A percentile compares a stretch with the other conserved stretches of the same genome.
Conservation (phyloP, 345 rosid species). For the Boechera stricta region DNA sequence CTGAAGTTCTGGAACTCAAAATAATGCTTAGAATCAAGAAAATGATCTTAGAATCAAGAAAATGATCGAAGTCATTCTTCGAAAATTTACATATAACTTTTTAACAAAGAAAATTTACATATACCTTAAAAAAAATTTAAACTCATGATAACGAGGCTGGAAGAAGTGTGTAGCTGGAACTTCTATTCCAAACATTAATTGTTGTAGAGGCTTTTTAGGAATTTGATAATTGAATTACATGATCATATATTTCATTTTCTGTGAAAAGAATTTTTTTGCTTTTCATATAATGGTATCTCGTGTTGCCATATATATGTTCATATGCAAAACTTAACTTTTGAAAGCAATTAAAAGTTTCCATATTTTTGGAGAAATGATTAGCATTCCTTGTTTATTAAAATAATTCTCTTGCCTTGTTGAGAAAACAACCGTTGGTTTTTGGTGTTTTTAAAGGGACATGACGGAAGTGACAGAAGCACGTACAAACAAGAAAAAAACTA, state of each 20-base stretch:
- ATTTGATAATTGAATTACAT: neutral
- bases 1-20: slow-evolving; percentile 2
- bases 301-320: too few relatives aligned
- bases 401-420: neutral
- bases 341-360: neutral
- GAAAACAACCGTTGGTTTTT: neutral
- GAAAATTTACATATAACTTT: too few relatives aligned
- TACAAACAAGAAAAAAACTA: neutral
- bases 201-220: neutral
- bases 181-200: neutral
- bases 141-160: neutral
- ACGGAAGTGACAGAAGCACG: neutral
- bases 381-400: too few relatives aligned
- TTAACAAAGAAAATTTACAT: too few relatives aligned
- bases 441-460: neutral
- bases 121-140: too few relatives aligned
- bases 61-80: slow-evolving; percentile 1
- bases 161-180: neutral
- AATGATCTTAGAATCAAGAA: neutral
- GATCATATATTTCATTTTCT: too few relatives aligned
- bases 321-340: too few relatives aligned
- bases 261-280: too few relatives aligned
- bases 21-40: slow-evolving; percentile 13
- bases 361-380: too few relatives aligned
- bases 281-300: neutral